phyloP scores from a whole-genome alignment of 2,329 filamentous ascomycete species.

The Leptodontidium sp. region DNA sequence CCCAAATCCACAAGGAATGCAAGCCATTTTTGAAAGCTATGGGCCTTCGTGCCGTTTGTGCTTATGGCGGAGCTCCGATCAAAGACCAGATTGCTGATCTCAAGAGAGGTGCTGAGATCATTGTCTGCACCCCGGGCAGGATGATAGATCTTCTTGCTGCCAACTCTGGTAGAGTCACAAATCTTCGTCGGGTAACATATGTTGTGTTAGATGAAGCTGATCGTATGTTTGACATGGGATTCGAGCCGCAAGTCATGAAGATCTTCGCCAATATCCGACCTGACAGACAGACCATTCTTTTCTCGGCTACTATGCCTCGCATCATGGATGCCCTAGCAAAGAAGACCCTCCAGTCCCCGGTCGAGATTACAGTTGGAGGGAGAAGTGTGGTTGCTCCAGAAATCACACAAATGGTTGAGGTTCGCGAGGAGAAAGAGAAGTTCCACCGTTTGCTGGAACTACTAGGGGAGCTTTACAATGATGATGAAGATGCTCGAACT shows the following conservation, averaged over 20 bases:
- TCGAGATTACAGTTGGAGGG: constrained; percentile 93
- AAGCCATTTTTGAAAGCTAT: constrained; percentile 92
- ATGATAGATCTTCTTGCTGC: constrained; percentile 95
- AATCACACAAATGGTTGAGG: constrained; percentile 93
- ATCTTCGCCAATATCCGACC: constrained; percentile 92
- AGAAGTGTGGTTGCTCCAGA: constrained; percentile 86
- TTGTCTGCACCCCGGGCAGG: constrained; percentile 93
- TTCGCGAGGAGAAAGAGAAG: constrained; percentile 83
- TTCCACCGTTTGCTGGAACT: constrained; percentile 86
- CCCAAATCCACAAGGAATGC: constrained; percentile 93
- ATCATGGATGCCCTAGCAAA: constrained; percentile 92
- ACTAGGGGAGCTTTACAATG: constrained; percentile 84
- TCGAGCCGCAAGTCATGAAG: constrained; percentile 97
- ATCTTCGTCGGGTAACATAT: constrained; percentile 87
- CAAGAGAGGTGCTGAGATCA: constrained; percentile 92
- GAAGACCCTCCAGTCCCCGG: constrained; percentile 83
- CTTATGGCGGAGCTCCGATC: constrained; percentile 94
- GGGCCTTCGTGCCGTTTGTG: constrained; percentile 85
- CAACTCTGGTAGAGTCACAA: constrained; percentile 94
- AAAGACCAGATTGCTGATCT: constrained; percentile 97
- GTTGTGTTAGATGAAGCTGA: constrained; percentile 97
- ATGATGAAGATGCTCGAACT: constrained; percentile 88
- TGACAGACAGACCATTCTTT: constrained; percentile 91
- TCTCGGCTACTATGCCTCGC: constrained; percentile 94
- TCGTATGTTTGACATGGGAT: constrained; percentile 99